Base-by-base conservation (phyloP, 805 yeast genomes). In the Sugiyamaella marilandica region DNA sequence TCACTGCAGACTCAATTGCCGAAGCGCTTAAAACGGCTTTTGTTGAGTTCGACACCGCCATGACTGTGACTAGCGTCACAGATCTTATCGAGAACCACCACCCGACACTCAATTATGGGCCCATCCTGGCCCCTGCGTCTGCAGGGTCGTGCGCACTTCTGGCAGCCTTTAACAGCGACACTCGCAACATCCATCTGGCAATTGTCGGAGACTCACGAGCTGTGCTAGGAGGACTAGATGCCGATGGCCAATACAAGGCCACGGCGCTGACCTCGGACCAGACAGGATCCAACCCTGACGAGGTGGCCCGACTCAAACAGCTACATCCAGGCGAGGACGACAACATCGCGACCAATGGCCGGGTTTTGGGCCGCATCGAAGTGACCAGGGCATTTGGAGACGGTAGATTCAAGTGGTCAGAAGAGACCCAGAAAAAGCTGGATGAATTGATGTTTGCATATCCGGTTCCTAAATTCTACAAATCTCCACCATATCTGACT, bases 361-460 rank as follows among this genome's bases (percentile, higher is more conserved):
- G 98, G 63, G 85, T 91, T 8, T 75, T 91, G 59, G 98, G 98
- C 0, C 82, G 92, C 13, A 76, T 91, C 58, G 97, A 91, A 68
- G 97, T 97, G 11, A 80, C 95, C 0, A 77, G 98, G 63, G 95
- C 97, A 1, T 92, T 91, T 73, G 98, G 98, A 46, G 98, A 91
- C 68, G 94, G 95, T 55, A 79, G 96, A 55, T 91, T 87, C 66
- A 91, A 91, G 65, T 77, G 94, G 74, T 80, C 88, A 34, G 74
- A 73, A 37, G 80, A 83, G 21, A 77, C 87, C 52, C 96, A 94
- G 62, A 84, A 83, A 45, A 76, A 51, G 75, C 85, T 21, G 83
- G 86, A 62, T 77, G 83, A 57, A 83, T n/a, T n/a, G 37, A 34
- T 34, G 37, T 34, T 34, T 34, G 37, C 37, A n/a, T 34, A n/a